phyloP scores from a whole-genome alignment of 306 rosid species.

The Lathyrus oleraceus region DNA sequence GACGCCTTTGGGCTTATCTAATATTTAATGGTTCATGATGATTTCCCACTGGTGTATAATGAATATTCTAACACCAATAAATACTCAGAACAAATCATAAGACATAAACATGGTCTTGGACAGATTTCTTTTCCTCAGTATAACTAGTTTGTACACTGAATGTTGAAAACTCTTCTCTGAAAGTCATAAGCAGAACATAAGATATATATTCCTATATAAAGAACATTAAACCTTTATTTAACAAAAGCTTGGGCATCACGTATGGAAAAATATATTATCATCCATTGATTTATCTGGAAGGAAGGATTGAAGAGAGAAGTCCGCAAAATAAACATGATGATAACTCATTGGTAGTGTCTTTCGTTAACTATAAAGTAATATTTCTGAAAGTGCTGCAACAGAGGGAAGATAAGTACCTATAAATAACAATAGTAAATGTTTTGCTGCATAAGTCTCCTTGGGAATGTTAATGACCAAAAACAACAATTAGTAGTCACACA shows the following conservation, averaged over 20 bases:
- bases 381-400: background rate
- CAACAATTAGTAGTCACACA: background rate
- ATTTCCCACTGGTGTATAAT: background rate
- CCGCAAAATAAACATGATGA: background rate
- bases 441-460: background rate
- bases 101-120: conserved; percentile 58
- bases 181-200: conserved; percentile 28
- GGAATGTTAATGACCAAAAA: conserved; percentile 14
- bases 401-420: background rate
- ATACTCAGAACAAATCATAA: background rate
- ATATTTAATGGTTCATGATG: background rate
- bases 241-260: background rate
- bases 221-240: background rate
- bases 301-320: background rate
- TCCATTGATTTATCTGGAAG: background rate
- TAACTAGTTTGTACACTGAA: conserved; percentile 70
- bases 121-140: conserved; percentile 83
- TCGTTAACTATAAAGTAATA: background rate
- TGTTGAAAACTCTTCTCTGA: conserved; percentile 72
- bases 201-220: conserved; percentile 2
- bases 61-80: background rate
- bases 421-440: background rate
- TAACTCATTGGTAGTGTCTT: background rate
- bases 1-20: background rate
- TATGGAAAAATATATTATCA: background rate